Evolutionary conservation across 2,329 filamentous ascomycete species (phyloP).

Genomic region (Clarireedia monteithiana): DNA sequence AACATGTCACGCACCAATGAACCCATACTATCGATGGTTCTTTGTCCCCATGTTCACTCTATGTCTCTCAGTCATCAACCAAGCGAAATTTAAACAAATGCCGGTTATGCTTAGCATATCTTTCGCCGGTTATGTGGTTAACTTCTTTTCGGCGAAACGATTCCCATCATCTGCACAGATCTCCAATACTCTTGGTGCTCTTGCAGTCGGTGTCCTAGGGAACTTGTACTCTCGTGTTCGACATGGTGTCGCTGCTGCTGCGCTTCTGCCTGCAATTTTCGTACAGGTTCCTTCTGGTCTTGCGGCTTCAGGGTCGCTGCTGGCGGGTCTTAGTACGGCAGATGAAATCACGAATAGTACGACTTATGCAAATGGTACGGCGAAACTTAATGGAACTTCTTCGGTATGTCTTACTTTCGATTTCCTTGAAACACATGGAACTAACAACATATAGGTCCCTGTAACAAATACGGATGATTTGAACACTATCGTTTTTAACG

Average conservation of each 20-base stretch:
- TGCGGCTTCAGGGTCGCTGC: conserved; percentile 50
- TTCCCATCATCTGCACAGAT: conserved; percentile 67
- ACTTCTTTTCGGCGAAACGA: conserved; percentile 59
- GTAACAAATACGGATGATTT: conserved; percentile 20
- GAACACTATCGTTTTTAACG: conserved; percentile 33
- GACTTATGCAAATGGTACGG: conserved; percentile 23
- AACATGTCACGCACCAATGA: conserved; percentile 39
- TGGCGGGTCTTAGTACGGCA: conserved; percentile 50
- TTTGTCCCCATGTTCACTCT: conserved; percentile 69
- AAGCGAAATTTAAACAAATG: conserved; percentile 74
- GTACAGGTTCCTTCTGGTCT: conserved; percentile 57
- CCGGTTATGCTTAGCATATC: conserved; percentile 71
- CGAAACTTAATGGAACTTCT: conserved; percentile 23
- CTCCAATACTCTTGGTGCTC: conserved; percentile 67
- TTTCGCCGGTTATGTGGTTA: conserved; percentile 66
- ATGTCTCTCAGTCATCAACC: conserved; percentile 68
- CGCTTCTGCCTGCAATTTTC: conserved; percentile 82
- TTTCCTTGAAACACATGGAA: conserved; percentile 9
- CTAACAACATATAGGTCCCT: conserved; percentile 14
- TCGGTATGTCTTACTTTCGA: conserved; percentile 15
- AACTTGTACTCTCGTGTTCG: conserved; percentile 63
- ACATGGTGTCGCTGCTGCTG: conserved; percentile 66
- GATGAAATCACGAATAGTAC: conserved; percentile 40
- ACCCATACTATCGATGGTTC: conserved; percentile 52
- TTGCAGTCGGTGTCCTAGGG: conserved; percentile 67